Percentiles rank a stretch among this genome's conserved stretches.
Evolutionary conservation across 2,329 filamentous ascomycete genomes (phyloP).

Genomic region (Acrocalymma vagum): DNA sequence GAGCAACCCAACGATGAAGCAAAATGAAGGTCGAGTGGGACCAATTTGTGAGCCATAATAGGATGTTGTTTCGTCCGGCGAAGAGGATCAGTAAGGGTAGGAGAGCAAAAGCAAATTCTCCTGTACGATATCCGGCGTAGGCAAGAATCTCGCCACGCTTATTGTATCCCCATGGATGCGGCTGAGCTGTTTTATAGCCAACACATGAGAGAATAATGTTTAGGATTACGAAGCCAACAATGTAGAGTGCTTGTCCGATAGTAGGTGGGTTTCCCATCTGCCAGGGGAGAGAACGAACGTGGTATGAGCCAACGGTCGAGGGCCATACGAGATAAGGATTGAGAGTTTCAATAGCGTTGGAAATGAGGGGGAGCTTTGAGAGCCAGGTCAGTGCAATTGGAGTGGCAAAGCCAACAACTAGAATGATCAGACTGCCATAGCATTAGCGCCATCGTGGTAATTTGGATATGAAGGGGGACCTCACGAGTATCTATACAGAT

Average conservation of each 20-base stretch:
- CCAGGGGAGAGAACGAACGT: slow-evolving; percentile 21
- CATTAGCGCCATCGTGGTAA: too few relatives aligned
- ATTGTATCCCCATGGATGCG: slow-evolving; percentile 47
- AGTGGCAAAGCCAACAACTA: slow-evolving; percentile 24
- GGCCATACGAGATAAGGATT: slow-evolving; percentile 26
- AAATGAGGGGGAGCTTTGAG: slow-evolving; percentile 18
- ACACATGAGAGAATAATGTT: slow-evolving; percentile 24
- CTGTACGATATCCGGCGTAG: slow-evolving; percentile 38
- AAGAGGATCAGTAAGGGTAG: slow-evolving; percentile 44
- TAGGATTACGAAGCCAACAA: slow-evolving; percentile 36
- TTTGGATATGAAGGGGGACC: too few relatives aligned
- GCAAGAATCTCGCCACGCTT: slow-evolving; percentile 34
- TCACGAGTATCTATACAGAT: too few relatives aligned
- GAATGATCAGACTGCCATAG: slow-evolving; percentile 25
- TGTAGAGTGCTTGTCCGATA: slow-evolving; percentile 56
- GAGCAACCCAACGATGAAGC: slow-evolving; percentile 43
- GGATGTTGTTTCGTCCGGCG: slow-evolving; percentile 48
- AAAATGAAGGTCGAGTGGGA: slow-evolving; percentile 47
- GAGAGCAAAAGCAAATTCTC: slow-evolving; percentile 39
- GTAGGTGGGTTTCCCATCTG: slow-evolving; percentile 49
- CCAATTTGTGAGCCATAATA: slow-evolving; percentile 51
- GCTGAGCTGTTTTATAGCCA: slow-evolving; percentile 46
- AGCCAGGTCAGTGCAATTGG: slow-evolving; percentile 26
- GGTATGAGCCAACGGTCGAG: slow-evolving; percentile 20
- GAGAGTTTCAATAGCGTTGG: slow-evolving; percentile 14